These are phyloP conservation scores for Agarophyton chilense DNA, from an alignment of 23 red algal species.

Conservation along the genomic window DNA sequence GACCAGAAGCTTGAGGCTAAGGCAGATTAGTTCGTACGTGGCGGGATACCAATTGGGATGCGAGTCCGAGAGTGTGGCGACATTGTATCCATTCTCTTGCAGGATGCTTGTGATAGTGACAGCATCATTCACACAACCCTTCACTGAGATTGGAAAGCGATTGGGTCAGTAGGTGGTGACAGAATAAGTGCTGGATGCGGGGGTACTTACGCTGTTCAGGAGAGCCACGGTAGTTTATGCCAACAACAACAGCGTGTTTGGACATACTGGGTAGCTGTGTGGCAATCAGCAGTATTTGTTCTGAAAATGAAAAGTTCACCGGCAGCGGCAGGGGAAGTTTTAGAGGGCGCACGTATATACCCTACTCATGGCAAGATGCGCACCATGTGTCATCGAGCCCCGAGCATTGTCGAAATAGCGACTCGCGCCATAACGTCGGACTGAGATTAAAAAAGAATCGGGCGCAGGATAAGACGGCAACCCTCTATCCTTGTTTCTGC, in stretches of 20 bases:
- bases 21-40: neutral
- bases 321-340: too few relatives aligned
- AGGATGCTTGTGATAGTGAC: neutral
- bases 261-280: neutral
- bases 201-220: neutral
- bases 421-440: too few relatives aligned
- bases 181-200: neutral
- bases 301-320: too few relatives aligned
- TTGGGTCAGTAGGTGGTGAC: neutral
- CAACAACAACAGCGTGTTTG: neutral
- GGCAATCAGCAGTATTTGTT: too few relatives aligned
- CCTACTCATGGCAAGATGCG: too few relatives aligned
- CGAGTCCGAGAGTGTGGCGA: neutral
- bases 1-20: neutral
- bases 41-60: neutral
- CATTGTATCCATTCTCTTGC: neutral
- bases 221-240: neutral
- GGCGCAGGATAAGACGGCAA: too few relatives aligned
- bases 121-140: slow-evolving; percentile 12
- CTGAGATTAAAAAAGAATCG: too few relatives aligned
- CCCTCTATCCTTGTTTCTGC: neutral
- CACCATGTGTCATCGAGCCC: too few relatives aligned
- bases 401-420: too few relatives aligned
- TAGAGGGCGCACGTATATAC: too few relatives aligned
- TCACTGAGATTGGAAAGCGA: neutral